Conservation (phyloP, 2,329 filamentous ascomycete genomes). For the Diplocarpon rosae region DNA sequence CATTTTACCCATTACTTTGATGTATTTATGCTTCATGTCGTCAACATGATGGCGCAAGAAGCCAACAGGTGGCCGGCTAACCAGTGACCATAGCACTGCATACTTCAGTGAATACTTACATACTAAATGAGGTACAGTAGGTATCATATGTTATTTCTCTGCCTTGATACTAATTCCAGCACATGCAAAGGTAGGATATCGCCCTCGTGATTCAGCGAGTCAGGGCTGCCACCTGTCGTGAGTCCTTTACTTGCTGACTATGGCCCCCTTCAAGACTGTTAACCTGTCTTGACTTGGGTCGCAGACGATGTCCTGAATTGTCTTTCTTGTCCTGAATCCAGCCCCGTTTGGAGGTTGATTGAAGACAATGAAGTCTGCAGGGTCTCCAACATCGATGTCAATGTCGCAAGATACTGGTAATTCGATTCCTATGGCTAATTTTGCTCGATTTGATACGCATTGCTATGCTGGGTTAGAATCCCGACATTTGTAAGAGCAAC, state of each 20-base stretch:
- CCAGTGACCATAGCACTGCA: too few species aligned
- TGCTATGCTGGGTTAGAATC: conserved; percentile 15
- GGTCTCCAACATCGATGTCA: conserved; percentile 16
- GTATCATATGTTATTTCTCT: too few species aligned
- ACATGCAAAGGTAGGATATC: too few species aligned
- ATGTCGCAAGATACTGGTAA: conserved; percentile 8
- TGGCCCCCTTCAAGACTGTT: conserved; percentile 18
- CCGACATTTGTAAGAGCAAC: background rate
- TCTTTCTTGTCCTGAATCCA: conserved; percentile 11
- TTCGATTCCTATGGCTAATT: conserved; percentile 22
- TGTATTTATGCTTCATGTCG: too few species aligned
- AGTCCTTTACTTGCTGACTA: conserved; percentile 10
- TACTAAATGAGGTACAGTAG: too few species aligned
- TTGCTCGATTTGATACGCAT: conserved; percentile 25
- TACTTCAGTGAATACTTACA: too few species aligned
- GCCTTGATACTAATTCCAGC: too few species aligned
- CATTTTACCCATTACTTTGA: too few species aligned
- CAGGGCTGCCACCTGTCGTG: background rate
- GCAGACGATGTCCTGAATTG: conserved; percentile 18
- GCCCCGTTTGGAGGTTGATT: conserved; percentile 8
- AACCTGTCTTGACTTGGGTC: conserved; percentile 22
- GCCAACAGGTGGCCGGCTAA: too few species aligned
- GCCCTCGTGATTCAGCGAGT: too few species aligned
- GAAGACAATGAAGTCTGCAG: conserved; percentile 25
- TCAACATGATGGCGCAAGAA: too few species aligned